These are phyloP conservation scores for Penicillium sp. DNA, from an alignment of 2,329 filamentous ascomycete genomes.

Conservation along the genomic window DNA sequence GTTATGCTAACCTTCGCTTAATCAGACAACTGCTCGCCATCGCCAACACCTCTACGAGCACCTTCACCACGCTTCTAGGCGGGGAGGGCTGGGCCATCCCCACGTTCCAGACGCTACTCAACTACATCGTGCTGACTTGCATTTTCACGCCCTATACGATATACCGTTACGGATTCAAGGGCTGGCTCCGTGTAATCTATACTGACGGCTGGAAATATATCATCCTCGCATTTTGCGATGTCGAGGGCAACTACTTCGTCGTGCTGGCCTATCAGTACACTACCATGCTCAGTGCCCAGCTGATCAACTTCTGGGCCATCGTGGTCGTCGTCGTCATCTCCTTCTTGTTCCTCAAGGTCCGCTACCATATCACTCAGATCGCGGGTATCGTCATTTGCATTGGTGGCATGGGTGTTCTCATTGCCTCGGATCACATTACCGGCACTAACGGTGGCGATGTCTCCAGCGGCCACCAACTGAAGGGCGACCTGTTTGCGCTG, in stretches of 20 bases:
- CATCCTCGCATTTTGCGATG: slow-evolving; percentile 89
- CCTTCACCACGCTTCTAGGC: slow-evolving; percentile 77
- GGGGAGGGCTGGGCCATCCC: slow-evolving; percentile 76
- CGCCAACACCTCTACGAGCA: slow-evolving; percentile 91
- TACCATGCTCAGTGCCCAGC: slow-evolving; percentile 86
- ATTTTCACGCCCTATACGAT: slow-evolving; percentile 82
- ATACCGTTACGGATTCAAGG: slow-evolving; percentile 74
- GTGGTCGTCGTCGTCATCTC: slow-evolving; percentile 87
- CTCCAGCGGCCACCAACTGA: slow-evolving; percentile 68
- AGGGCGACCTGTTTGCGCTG: slow-evolving; percentile 90
- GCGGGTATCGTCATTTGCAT: slow-evolving; percentile 86
- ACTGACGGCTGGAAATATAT: slow-evolving; percentile 91
- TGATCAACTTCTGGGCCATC: slow-evolving; percentile 99
- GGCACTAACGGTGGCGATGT: slow-evolving; percentile 68
- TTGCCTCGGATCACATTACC: slow-evolving; percentile 85
- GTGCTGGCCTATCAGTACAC: slow-evolving; percentile 93
- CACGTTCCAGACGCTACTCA: slow-evolving; percentile 94
- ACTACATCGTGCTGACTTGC: slow-evolving; percentile 80
- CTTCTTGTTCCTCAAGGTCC: slow-evolving; percentile 79
- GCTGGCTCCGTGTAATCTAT: slow-evolving; percentile 65
- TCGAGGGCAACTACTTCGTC: slow-evolving; percentile 97
- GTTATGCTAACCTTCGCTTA: background rate
- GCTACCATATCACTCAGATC: slow-evolving; percentile 87
- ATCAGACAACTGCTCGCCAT: slow-evolving; percentile 76
- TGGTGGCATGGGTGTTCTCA: slow-evolving; percentile 84